Evolutionary conservation across 2,329 filamentous ascomycete genomes (phyloP).

Genomic region (Beauveria rudraprayagi): DNA sequence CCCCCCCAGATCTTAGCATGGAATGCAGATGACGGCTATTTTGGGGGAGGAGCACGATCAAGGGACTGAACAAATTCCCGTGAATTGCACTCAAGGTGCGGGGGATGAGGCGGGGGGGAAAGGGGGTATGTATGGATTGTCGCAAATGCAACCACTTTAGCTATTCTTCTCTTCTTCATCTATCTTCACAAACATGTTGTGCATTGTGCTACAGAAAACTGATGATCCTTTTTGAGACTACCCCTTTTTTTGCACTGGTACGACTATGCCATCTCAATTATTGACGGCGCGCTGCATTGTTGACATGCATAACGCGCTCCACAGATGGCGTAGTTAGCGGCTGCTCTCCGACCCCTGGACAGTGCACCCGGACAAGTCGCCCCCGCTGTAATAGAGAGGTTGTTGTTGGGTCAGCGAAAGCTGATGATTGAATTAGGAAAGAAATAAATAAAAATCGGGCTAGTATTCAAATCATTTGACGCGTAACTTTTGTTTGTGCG

Average conservation of each 20-base stretch:
- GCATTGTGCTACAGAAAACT: slow-evolving; percentile 5
- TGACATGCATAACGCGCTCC: slow-evolving; percentile 10
- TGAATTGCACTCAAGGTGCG: too few relatives aligned
- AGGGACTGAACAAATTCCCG: neutral
- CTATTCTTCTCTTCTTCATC: neutral
- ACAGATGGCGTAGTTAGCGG: neutral
- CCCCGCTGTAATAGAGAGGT: neutral
- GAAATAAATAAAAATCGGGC: neutral
- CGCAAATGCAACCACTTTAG: neutral
- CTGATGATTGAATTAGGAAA: neutral
- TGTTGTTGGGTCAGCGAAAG: slow-evolving; percentile 8
- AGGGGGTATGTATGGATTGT: too few relatives aligned
- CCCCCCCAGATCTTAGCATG: too few relatives aligned
- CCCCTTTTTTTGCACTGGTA: neutral
- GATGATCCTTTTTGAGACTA: neutral
- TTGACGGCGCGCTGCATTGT: slow-evolving; percentile 4
- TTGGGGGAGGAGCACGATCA: neutral
- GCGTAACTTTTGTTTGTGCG: neutral
- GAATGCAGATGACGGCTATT: too few relatives aligned
- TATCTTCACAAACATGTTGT: neutral
- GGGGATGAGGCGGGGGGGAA: too few relatives aligned
- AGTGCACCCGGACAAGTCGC: neutral
- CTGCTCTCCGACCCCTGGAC: neutral
- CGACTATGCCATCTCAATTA: too few relatives aligned
- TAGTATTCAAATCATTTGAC: neutral